Conservation (phyloP, 2,329 filamentous ascomycete species). For the Aspergillus proliferans region DNA sequence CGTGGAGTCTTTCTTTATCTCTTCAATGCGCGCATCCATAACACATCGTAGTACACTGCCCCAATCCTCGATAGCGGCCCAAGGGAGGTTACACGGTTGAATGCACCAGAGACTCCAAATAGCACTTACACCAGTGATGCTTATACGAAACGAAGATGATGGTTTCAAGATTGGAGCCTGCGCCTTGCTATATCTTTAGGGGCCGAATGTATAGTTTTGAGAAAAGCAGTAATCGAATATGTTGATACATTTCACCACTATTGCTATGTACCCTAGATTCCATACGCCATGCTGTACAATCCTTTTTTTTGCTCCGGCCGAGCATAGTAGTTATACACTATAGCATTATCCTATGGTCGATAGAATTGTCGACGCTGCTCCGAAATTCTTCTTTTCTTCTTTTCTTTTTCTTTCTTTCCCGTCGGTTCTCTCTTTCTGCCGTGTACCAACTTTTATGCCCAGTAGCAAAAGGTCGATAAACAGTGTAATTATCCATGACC, state of each 20-base stretch:
- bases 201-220: not conserved
- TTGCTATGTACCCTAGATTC: not conserved
- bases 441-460: conserved; percentile 14
- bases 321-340: not conserved
- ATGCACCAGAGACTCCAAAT: too few species aligned
- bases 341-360: not conserved
- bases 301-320: not conserved
- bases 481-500: conserved; percentile 3
- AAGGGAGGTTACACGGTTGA: too few species aligned
- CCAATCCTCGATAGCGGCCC: too few species aligned
- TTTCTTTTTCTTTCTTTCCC: conserved; percentile 1
- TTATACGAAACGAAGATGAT: too few species aligned
- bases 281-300: not conserved
- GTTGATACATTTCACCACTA: conserved; percentile 1
- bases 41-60: too few species aligned
- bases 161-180: not conserved
- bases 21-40: too few species aligned
- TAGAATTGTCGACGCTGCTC: not conserved
- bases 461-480: conserved; percentile 13
- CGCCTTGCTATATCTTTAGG: not conserved
- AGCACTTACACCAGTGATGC: too few species aligned
- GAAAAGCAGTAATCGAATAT: not conserved
- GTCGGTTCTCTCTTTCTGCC: not conserved
- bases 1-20: too few species aligned
- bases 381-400: not conserved